Percentiles rank a stretch among this genome's conserved stretches.
Conservation (phyloP, 352 stramenopile genomes). For the Phytophthora crassamura region DNA sequence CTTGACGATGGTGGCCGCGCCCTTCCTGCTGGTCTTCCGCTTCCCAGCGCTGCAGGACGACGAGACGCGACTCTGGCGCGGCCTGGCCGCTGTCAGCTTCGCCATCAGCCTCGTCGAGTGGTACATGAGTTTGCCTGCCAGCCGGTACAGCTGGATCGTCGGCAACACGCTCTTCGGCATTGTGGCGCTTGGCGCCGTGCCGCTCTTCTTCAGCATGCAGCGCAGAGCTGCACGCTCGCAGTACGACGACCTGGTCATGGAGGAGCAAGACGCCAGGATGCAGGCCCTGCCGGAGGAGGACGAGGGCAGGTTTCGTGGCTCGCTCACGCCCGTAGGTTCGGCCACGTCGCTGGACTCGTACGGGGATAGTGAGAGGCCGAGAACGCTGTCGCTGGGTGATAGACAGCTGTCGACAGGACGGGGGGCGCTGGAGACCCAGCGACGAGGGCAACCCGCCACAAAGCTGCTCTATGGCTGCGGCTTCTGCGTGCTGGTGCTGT, state of each 20-base stretch:
- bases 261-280: slow-evolving; percentile 33
- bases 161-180: slow-evolving; percentile 85
- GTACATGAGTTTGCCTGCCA: slow-evolving; percentile 65
- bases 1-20: slow-evolving; percentile 70
- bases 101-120: slow-evolving; percentile 71
- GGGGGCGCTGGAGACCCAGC: slow-evolving; percentile 11
- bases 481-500: slow-evolving; percentile 49
- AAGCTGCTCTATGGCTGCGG: slow-evolving; percentile 56
- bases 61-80: slow-evolving; percentile 54
- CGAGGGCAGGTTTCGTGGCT: slow-evolving; percentile 1
- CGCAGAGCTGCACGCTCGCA: slow-evolving; percentile 54
- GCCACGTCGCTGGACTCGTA: slow-evolving; percentile 4
- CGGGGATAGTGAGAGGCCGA: not conserved
- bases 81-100: slow-evolving; percentile 51
- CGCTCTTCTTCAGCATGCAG: slow-evolving; percentile 76
- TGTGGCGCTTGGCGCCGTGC: slow-evolving; percentile 66
- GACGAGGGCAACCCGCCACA: slow-evolving; percentile 25
- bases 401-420: slow-evolving; percentile 12
- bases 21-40: slow-evolving; percentile 79
- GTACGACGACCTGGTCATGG: slow-evolving; percentile 50
- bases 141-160: slow-evolving; percentile 72
- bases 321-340: not conserved
- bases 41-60: slow-evolving; percentile 52
- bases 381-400: slow-evolving; percentile 2
- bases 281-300: slow-evolving; percentile 24